Percentiles rank a stretch among this genome's conserved stretches.
Evolutionary conservation across 257 asterid species (phyloP).

Genomic region (Parsonsia alboflavescens): DNA sequence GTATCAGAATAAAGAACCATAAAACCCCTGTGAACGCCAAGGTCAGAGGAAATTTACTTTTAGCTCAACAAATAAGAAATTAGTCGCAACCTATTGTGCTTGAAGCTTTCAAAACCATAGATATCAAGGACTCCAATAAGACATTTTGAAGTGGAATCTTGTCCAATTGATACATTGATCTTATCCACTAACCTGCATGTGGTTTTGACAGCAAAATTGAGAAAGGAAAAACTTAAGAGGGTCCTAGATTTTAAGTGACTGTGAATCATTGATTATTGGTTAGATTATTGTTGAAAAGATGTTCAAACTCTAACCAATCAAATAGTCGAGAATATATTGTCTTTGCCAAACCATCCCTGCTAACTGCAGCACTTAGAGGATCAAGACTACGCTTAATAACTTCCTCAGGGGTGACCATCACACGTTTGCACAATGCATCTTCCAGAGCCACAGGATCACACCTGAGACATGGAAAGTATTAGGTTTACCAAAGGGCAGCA

Average conservation of each 20-base stretch:
- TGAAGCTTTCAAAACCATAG: conserved; percentile 96
- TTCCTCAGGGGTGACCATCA: conserved; percentile 98
- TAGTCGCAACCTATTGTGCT: conserved; percentile 68
- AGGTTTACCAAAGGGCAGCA: conserved; percentile 24
- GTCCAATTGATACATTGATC: conserved; percentile 92
- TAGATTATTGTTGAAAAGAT: conserved; percentile 12
- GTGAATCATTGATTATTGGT: neutral
- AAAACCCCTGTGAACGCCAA: conserved; percentile 11
- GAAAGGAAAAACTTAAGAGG: neutral
- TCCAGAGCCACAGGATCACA: conserved; percentile 79
- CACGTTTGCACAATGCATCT: conserved; percentile 96
- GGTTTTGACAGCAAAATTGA: conserved; percentile 13
- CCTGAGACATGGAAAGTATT: conserved; percentile 43
- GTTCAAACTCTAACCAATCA: conserved; percentile 63
- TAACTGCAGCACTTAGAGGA: conserved; percentile 83
- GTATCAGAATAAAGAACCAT: conserved; percentile 23
- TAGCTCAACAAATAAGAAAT: conserved; percentile 2
- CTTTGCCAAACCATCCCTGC: conserved; percentile 97
- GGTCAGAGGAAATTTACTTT: neutral
- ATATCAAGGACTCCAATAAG: conserved; percentile 95
- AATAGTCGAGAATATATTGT: conserved; percentile 86
- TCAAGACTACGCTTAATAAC: conserved; percentile 95
- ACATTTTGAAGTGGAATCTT: conserved; percentile 63
- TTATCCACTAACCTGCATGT: conserved; percentile 84
- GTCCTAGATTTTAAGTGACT: neutral